These are phyloP conservation scores for Ogataea philodendri DNA, from an alignment of 805 yeast genomes.

Conservation along the genomic window DNA sequence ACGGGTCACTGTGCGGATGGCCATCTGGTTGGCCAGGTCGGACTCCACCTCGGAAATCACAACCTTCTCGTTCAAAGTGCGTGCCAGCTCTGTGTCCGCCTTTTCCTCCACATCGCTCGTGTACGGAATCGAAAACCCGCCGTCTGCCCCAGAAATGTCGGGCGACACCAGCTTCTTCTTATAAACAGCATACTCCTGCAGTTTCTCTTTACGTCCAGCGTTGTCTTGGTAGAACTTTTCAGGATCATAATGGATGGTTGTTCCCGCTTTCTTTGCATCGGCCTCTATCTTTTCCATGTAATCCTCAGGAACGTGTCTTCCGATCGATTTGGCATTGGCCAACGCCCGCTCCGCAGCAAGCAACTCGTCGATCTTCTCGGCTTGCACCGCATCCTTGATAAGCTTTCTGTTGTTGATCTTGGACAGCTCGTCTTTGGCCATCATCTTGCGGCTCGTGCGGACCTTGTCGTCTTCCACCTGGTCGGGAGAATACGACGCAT, in stretches of 20 bases:
- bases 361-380: slow-evolving; percentile 52
- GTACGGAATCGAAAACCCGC: slow-evolving; percentile 49
- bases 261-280: slow-evolving; percentile 37
- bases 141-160: slow-evolving; percentile 36
- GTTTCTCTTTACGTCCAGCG: slow-evolving; percentile 45
- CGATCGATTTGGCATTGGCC: slow-evolving; percentile 50
- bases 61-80: slow-evolving; percentile 49
- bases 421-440: slow-evolving; percentile 22
- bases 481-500: slow-evolving; percentile 36
- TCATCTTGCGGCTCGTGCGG: slow-evolving; percentile 13
- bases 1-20: slow-evolving; percentile 67
- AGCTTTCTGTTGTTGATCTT: slow-evolving; percentile 26
- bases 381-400: slow-evolving; percentile 46
- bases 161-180: slow-evolving; percentile 61
- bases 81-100: slow-evolving; percentile 59
- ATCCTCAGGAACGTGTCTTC: slow-evolving; percentile 34
- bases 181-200: slow-evolving; percentile 57
- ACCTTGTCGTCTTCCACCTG: slow-evolving; percentile 9
- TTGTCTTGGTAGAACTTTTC: slow-evolving; percentile 51
- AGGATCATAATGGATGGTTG: slow-evolving; percentile 43
- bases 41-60: slow-evolving; percentile 55
- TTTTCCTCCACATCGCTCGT: slow-evolving; percentile 67
- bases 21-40: slow-evolving; percentile 51
- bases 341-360: slow-evolving; percentile 59
- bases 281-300: slow-evolving; percentile 30